Conservation (phyloP, 805 yeast genomes). For the Metschnikowia drakensbergensis region DNA sequence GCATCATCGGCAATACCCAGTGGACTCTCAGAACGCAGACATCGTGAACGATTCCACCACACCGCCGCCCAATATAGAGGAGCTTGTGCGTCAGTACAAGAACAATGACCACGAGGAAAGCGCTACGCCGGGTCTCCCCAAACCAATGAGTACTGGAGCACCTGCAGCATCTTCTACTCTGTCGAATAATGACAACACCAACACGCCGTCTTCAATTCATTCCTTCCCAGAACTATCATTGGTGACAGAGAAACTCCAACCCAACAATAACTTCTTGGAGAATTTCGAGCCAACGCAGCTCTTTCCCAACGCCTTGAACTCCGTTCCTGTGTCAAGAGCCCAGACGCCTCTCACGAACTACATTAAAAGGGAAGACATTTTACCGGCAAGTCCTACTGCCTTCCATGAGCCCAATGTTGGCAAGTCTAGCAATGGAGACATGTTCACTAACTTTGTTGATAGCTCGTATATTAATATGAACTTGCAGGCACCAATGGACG, state of each 20-base stretch:
- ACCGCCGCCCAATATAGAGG: conserved; percentile 26
- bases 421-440: conserved; percentile 12
- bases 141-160: not conserved
- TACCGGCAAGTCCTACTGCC: conserved; percentile 6
- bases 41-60: not conserved
- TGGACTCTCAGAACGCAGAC: not conserved
- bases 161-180: not conserved
- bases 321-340: conserved; percentile 35
- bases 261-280: conserved; percentile 42
- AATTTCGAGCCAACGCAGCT: conserved; percentile 56
- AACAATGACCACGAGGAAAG: conserved; percentile 10
- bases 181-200: conserved; percentile 17
- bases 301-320: conserved; percentile 41
- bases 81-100: conserved; percentile 33
- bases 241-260: conserved; percentile 50
- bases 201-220: conserved; percentile 35
- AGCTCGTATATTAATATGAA: conserved; percentile 42
- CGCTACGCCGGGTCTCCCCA: not conserved
- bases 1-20: not conserved
- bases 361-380: conserved; percentile 5
- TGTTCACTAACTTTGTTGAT: conserved; percentile 37
- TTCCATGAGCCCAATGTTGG: conserved; percentile 7
- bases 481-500: conserved; percentile 25
- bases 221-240: conserved; percentile 53
- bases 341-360: conserved; percentile 27